Percentiles rank a stretch among this genome's conserved stretches.
Conservation (phyloP, 176 grass and related monocot species). For the Eragrostis nindensis region DNA sequence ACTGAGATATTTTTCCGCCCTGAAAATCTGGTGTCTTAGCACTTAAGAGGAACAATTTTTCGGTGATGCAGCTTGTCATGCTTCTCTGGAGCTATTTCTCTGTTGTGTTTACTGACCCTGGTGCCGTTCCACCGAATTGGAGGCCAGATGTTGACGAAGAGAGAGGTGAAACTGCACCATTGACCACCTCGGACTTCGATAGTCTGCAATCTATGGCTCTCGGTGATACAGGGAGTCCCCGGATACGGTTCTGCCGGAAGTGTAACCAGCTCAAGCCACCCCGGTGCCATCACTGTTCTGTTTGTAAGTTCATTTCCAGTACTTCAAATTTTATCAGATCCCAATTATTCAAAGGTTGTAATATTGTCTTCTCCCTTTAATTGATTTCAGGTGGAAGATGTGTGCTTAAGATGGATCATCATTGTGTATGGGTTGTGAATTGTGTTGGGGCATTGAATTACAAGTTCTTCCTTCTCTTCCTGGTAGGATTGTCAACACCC, state of each 20-base stretch:
- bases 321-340: background rate
- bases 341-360: background rate
- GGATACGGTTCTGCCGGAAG: conserved; percentile 77
- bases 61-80: conserved; percentile 62
- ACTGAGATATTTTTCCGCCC: background rate
- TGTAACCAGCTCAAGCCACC: conserved; percentile 87
- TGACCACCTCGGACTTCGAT: conserved; percentile 53
- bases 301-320: conserved; percentile 60
- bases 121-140: conserved; percentile 76
- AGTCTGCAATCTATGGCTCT: conserved; percentile 54
- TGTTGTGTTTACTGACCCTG: conserved; percentile 79
- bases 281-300: conserved; percentile 95
- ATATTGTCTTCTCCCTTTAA: background rate
- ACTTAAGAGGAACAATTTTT: background rate
- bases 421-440: conserved; percentile 94
- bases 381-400: conserved; percentile 79
- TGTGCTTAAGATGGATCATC: conserved; percentile 90
- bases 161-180: conserved; percentile 65
- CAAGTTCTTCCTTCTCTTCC: conserved; percentile 87
- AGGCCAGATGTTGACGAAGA: conserved; percentile 73
- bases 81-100: conserved; percentile 93
- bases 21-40: background rate
- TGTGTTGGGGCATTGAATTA: conserved; percentile 91
- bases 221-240: conserved; percentile 48
- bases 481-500: conserved; percentile 52